phyloP scores from a whole-genome alignment of 2,329 filamentous ascomycete species.

The Epichloe coenophiala region DNA sequence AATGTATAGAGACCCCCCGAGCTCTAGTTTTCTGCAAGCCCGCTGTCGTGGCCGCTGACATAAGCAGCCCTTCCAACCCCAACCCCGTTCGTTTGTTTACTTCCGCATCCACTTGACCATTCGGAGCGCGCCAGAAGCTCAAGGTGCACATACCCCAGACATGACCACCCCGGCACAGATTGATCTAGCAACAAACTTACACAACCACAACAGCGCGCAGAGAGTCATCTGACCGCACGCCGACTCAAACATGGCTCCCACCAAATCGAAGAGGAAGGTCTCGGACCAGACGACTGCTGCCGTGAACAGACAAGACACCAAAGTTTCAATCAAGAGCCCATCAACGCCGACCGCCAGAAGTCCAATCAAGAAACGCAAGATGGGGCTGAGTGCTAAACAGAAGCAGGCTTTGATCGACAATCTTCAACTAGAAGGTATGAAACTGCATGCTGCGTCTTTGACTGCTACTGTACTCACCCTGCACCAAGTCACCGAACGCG shows the following conservation, averaged over 20 bases:
- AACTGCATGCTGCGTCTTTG: not conserved
- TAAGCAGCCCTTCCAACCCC: slow-evolving; percentile 2
- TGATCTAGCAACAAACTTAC: not conserved
- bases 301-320: slow-evolving; percentile 8
- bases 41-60: slow-evolving; percentile 2
- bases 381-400: slow-evolving; percentile 53
- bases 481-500: slow-evolving; percentile 65
- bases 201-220: not conserved
- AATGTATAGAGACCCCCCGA: slow-evolving; percentile 8
- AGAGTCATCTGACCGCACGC: not conserved
- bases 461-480: not conserved
- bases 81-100: slow-evolving; percentile 28
- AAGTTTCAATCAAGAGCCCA: slow-evolving; percentile 16
- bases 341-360: slow-evolving; percentile 34
- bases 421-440: slow-evolving; percentile 71
- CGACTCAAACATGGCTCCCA: slow-evolving; percentile 31
- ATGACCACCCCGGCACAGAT: not conserved
- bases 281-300: slow-evolving; percentile 12
- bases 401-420: slow-evolving; percentile 86
- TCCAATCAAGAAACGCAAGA: slow-evolving; percentile 47
- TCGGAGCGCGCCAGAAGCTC: slow-evolving; percentile 7
- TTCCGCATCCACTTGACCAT: slow-evolving; percentile 11
- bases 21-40: not conserved
- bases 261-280: slow-evolving; percentile 23
- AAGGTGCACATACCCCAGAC: slow-evolving; percentile 7